Evolutionary conservation across 2,329 filamentous ascomycete species (phyloP).

Genomic region (Endothia cerciana): DNA sequence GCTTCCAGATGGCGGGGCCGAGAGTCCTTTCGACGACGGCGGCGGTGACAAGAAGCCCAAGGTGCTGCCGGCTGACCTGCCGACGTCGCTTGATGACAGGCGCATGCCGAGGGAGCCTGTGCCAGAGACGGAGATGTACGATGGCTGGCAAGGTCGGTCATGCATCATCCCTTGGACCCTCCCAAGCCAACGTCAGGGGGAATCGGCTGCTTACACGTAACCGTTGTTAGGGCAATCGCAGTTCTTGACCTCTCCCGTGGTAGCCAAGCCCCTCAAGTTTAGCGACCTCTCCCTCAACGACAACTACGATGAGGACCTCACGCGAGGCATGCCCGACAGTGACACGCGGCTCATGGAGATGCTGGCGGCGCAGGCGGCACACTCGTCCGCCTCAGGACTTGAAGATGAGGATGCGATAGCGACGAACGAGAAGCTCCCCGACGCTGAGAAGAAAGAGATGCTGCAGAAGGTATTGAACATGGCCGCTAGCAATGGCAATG

Average conservation of each 20-base stretch:
- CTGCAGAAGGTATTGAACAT: conserved; percentile 90
- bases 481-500: conserved; percentile 95
- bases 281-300: conserved; percentile 81
- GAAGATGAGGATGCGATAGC: conserved; percentile 82
- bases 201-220: conserved; percentile 15
- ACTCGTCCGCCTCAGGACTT: conserved; percentile 72
- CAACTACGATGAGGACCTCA: conserved; percentile 69
- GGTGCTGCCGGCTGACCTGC: conserved; percentile 79
- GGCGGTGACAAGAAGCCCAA: conserved; percentile 50
- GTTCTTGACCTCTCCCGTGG: conserved; percentile 84
- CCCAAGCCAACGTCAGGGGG: neutral
- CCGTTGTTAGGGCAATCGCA: conserved; percentile 79
- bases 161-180: conserved; percentile 28
- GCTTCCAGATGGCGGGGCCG: conserved; percentile 51
- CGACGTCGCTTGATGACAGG: conserved; percentile 89
- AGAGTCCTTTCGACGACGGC: conserved; percentile 38
- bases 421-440: conserved; percentile 72
- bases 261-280: conserved; percentile 84
- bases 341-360: conserved; percentile 92
- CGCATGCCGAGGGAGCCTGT: conserved; percentile 68
- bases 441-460: conserved; percentile 76
- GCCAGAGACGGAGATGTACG: conserved; percentile 93
- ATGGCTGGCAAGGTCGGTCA: conserved; percentile 88
- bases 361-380: conserved; percentile 90
- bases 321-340: conserved; percentile 68